Percentiles rank a stretch among this genome's conserved stretches.
These are phyloP conservation scores for Psilocybe mexicana DNA, from an alignment of 1,284 basidiomycete species.

Conservation along the genomic window DNA sequence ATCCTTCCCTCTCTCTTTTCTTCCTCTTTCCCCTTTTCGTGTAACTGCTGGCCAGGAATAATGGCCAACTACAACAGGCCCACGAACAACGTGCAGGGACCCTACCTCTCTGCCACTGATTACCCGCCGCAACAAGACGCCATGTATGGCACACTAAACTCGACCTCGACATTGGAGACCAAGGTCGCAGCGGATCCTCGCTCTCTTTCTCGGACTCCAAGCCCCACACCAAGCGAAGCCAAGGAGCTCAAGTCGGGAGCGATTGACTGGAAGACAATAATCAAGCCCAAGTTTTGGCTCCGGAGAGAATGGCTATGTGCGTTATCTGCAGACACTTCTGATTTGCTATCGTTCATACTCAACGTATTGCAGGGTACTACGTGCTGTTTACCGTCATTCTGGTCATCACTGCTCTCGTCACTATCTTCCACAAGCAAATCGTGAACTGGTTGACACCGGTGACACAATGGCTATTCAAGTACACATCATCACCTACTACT, in stretches of 20 bases:
- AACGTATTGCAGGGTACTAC: constrained; percentile 50
- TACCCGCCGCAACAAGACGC: constrained; percentile 19
- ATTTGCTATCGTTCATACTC: constrained; percentile 6
- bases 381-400: constrained; percentile 39
- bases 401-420: constrained; percentile 56
- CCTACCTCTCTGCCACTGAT: not conserved
- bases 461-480: constrained; percentile 65
- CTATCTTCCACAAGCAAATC: constrained; percentile 66
- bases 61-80: too few relatives aligned
- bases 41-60: too few relatives aligned
- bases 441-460: constrained; percentile 66
- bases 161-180: constrained; percentile 15
- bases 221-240: constrained; percentile 61
- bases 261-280: constrained; percentile 44
- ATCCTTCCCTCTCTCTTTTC: not conserved
- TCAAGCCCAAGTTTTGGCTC: constrained; percentile 48
- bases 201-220: constrained; percentile 45
- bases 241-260: constrained; percentile 43
- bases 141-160: constrained; percentile 16
- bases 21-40: not conserved
- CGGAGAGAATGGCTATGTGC: constrained; percentile 51
- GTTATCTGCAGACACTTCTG: constrained; percentile 25
- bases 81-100: constrained; percentile 1
- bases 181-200: constrained; percentile 18
- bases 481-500: not conserved